Evolutionary conservation across 129 eudicot species (phyloP).

Genomic region (Arctium minus): DNA sequence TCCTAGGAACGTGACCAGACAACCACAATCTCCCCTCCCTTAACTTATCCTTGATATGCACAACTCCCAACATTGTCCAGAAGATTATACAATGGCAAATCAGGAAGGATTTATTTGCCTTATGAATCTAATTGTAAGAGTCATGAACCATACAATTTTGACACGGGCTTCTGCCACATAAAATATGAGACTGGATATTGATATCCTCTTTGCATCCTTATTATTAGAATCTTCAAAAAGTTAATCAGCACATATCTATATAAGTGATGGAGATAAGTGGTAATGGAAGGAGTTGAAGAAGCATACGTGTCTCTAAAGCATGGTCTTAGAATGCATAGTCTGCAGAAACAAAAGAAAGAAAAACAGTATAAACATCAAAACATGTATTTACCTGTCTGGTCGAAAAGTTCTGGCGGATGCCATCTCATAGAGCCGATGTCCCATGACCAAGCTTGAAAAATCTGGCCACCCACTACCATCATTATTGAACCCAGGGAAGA

Average conservation of each 20-base stretch:
- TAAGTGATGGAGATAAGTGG: neutral
- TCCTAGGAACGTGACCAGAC: too few species aligned
- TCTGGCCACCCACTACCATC: constrained; percentile 92
- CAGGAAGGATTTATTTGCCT: too few species aligned
- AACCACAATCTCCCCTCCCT: too few species aligned
- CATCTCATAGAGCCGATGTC: constrained; percentile 78
- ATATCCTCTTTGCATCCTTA: neutral
- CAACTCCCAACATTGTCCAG: too few species aligned
- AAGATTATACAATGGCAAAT: too few species aligned
- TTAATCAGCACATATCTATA: neutral
- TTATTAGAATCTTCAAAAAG: neutral
- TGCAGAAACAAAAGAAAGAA: neutral
- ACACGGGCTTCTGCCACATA: too few species aligned
- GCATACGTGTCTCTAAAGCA: neutral
- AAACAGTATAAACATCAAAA: neutral
- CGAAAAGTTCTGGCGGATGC: constrained; percentile 83
- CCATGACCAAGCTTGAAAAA: constrained; percentile 92
- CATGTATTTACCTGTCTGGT: constrained; percentile 65
- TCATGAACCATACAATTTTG: too few species aligned
- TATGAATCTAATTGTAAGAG: too few species aligned
- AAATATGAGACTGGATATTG: too few species aligned
- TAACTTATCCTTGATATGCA: too few species aligned
- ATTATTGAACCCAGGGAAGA: constrained; percentile 83
- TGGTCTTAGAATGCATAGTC: neutral
- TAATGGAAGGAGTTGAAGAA: neutral